Conservation (phyloP, 1,284 basidiomycete species). For the Puccinia brachypodii region DNA sequence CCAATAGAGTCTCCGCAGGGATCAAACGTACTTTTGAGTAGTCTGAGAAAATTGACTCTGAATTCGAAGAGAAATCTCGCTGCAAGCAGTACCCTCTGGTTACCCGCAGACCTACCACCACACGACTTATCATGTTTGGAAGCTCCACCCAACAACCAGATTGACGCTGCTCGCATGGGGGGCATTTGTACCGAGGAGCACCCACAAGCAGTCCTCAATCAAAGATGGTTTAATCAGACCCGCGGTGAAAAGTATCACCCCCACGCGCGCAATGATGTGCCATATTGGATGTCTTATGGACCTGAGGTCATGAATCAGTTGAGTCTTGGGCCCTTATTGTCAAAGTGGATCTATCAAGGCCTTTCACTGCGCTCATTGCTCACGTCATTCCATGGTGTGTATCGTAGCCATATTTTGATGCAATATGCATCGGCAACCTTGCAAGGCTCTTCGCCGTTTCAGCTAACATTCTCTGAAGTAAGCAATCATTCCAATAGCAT, state of each 20-base stretch:
- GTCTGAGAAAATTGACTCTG: neutral
- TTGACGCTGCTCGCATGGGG: neutral
- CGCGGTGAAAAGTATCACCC: constrained; percentile 32
- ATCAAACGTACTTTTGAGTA: neutral
- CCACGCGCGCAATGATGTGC: constrained; percentile 10
- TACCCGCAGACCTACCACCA: neutral
- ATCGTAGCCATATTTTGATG: constrained; percentile 16
- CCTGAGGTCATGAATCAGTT: constrained; percentile 34
- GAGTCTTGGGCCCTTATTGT: neutral
- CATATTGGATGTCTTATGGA: constrained; percentile 42
- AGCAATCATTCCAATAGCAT: neutral
- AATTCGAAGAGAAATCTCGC: neutral
- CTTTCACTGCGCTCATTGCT: neutral
- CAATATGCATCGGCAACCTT: constrained; percentile 17
- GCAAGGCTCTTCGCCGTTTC: constrained; percentile 10
- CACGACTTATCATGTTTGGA: neutral
- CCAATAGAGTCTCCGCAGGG: neutral
- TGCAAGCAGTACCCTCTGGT: neutral
- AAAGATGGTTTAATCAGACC: constrained; percentile 24
- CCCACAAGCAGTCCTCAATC: neutral
- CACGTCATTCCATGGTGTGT: neutral
- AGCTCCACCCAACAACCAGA: neutral
- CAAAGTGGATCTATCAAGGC: neutral
- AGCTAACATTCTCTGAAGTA: neutral
- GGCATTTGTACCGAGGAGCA: neutral